phyloP scores from a whole-genome alignment of 2,329 filamentous ascomycete species.

The Apiospora koreana region DNA sequence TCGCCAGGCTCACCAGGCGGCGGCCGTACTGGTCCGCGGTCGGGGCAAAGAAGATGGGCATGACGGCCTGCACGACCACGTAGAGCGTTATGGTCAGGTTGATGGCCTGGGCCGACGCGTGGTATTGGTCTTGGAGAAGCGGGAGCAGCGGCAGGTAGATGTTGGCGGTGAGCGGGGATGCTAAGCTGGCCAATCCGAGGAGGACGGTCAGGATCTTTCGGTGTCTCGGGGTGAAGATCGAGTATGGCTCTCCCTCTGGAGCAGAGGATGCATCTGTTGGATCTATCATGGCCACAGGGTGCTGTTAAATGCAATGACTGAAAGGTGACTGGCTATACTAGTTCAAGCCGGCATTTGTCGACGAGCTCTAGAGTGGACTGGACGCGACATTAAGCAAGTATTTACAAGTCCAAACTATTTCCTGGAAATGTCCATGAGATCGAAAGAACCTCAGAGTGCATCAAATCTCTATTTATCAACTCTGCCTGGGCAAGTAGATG shows the following conservation, averaged over 20 bases:
- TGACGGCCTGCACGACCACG: conserved; percentile 12
- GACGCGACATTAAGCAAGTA: too few species aligned
- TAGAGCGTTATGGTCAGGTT: conserved; percentile 16
- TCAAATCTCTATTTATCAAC: too few species aligned
- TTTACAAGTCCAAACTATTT: too few species aligned
- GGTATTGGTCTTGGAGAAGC: conserved; percentile 3
- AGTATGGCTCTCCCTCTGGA: neutral
- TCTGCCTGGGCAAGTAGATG: neutral
- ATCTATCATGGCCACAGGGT: neutral
- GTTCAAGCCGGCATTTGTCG: too few species aligned
- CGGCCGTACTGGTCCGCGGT: conserved; percentile 10
- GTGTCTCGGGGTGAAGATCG: conserved; percentile 5
- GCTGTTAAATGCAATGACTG: neutral
- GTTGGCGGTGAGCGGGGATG: conserved; percentile 15
- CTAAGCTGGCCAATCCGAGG: conserved; percentile 11
- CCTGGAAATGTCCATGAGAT: too few species aligned
- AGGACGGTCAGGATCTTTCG: conserved; percentile 10
- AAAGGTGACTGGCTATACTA: too few species aligned
- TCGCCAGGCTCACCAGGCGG: neutral
- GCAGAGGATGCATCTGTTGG: neutral
- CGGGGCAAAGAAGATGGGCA: conserved; percentile 12
- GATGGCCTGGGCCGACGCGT: conserved; percentile 11
- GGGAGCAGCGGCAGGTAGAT: conserved; percentile 15
- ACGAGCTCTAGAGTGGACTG: too few species aligned
- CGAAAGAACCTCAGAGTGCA: too few species aligned